These are phyloP conservation scores for Candida tibetensis DNA, from an alignment of 805 yeast species.

Conservation along the genomic window DNA sequence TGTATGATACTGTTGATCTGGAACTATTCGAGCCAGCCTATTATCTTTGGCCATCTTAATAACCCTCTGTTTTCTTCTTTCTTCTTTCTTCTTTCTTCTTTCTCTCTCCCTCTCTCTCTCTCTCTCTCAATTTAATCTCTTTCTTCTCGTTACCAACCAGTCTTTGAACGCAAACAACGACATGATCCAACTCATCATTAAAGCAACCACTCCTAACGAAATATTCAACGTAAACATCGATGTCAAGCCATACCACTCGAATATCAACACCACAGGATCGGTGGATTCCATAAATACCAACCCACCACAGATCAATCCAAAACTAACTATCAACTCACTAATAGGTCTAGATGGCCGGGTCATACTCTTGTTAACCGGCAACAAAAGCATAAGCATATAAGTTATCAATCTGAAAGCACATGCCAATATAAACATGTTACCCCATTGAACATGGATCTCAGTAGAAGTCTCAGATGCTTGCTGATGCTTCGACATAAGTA, in stretches of 20 bases:
- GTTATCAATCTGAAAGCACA: slow-evolving; percentile 73
- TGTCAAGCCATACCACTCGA: slow-evolving; percentile 79
- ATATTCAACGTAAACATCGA: slow-evolving; percentile 90
- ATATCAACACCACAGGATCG: slow-evolving; percentile 76
- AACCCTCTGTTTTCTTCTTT: no score
- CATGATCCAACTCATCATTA: slow-evolving; percentile 90
- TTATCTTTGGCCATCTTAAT: no score
- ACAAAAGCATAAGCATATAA: slow-evolving; percentile 52
- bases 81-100: neutral
- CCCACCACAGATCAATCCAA: slow-evolving; percentile 85
- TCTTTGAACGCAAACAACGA: slow-evolving; percentile 60
- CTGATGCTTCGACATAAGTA: slow-evolving; percentile 89
- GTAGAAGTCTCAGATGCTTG: slow-evolving; percentile 82
- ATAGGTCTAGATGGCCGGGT: slow-evolving; percentile 58
- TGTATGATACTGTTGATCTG: no score
- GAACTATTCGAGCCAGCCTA: no score
- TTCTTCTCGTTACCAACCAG: slow-evolving; percentile 30
- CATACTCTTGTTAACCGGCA: slow-evolving; percentile 19
- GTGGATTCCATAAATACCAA: slow-evolving; percentile 88
- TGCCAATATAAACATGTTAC: slow-evolving; percentile 75
- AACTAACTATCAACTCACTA: slow-evolving; percentile 78
- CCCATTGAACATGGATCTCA: slow-evolving; percentile 88
- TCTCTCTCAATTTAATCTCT: neutral
- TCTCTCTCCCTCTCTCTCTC: neutral
- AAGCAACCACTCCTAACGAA: slow-evolving; percentile 71